These are phyloP conservation scores for Dryadomyces quercivorus DNA, from an alignment of 2,329 filamentous ascomycete genomes.

Conservation along the genomic window DNA sequence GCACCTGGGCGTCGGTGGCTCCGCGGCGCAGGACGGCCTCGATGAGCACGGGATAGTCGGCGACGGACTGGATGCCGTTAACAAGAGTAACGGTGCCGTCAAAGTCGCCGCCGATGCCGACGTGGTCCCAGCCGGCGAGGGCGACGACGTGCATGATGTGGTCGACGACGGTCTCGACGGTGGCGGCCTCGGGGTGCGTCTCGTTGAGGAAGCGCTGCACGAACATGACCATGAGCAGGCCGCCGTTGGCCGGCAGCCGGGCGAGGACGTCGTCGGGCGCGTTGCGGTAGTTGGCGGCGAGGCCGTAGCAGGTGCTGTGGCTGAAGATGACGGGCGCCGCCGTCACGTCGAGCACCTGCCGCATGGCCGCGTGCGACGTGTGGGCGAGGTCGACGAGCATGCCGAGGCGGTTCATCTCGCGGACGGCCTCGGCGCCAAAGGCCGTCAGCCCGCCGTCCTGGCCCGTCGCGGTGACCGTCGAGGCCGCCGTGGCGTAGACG, in stretches of 20 bases:
- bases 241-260: constrained; percentile 1
- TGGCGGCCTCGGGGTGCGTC: neutral
- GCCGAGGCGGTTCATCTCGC: constrained; percentile 20
- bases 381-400: constrained; percentile 14
- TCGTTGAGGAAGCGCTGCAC: neutral
- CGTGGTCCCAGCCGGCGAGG: constrained; percentile 72
- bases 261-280: constrained; percentile 17
- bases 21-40: constrained; percentile 1
- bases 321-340: constrained; percentile 12
- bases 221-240: constrained; percentile 3
- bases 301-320: constrained; percentile 9
- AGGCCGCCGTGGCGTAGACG: constrained; percentile 18
- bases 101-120: constrained; percentile 81
- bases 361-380: constrained; percentile 11
- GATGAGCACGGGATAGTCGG: constrained; percentile 2
- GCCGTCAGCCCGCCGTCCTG: constrained; percentile 10
- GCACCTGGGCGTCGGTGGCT: constrained; percentile 3
- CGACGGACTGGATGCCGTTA: neutral
- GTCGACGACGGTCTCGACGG: constrained; percentile 41
- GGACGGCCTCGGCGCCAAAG: constrained; percentile 13
- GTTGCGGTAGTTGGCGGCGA: constrained; percentile 17
- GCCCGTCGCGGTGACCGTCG: constrained; percentile 16
- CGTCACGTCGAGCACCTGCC: constrained; percentile 8
- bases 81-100: constrained; percentile 45
- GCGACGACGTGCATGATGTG: constrained; percentile 76